Base-by-base conservation (phyloP, 1,284 basidiomycete species). In the Sporisorium iseilematis-ciliati region DNA sequence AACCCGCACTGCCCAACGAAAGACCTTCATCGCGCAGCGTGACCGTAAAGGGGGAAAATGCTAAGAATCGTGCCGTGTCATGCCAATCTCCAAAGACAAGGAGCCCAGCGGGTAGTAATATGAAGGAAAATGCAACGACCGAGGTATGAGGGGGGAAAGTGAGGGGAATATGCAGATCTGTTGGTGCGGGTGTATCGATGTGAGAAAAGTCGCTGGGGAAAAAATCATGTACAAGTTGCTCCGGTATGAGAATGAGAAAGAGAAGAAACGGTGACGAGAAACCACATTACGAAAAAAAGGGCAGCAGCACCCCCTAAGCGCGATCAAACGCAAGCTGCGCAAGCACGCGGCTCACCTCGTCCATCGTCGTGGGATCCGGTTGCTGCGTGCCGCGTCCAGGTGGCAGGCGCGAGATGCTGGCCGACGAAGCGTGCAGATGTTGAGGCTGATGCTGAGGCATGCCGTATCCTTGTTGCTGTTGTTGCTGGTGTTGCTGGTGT, bases 341-440 rank as follows among this genome's bases (percentile, higher is more conserved):
- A 16, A 84, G 60, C 29, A 82, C 77, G 1, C 82, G 80, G 38
- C 80, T 78, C 25, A 84, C 82, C 50, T 84, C 82, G 51, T 84
- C 82, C 73, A 82, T 80, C 7, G 81, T 81, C 23, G 75, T 56
- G 2, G 76, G 57, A 43, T 78, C 71, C 1, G 71, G 73, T 8
- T 59, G 64, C 57, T 57, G 69, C 7, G 57, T 51, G 40, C 66
- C 50, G 50, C 66, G 60, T 45, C 69, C 51, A 18, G 79, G 78
- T 12, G 78, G 64, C 29, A 80, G 57, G 7, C 78, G 62, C 23
- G 78, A 81, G 59, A 79, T 73, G 69, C 79, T 81, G 8, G 77
- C 64, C 0, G 77, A 63, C 21, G 75, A 56, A 2, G 63, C 66
- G 46, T 77, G 75, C 35, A 62, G 46, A 23, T 71, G 74, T 41